Evolutionary conservation across 805 yeast genomes (phyloP), one percentile per base, ranked within the genome.

Genomic region (Zygosaccharomyces siamensis): DNA sequence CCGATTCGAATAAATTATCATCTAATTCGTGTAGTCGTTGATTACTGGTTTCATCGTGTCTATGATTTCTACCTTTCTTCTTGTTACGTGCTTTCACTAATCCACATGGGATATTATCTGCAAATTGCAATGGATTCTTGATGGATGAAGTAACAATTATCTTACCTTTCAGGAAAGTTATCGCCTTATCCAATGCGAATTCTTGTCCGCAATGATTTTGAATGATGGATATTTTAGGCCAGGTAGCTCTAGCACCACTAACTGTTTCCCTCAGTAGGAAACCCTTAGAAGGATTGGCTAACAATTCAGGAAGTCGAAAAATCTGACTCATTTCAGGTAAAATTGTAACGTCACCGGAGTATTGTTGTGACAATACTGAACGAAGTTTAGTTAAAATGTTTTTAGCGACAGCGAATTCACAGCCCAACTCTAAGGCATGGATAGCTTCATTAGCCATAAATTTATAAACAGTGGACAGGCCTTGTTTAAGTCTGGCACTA

Each of bases 311-410:
- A 43, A 87, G 69, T 53, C 88, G 89, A 0, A 73, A 56, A 27
- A 75, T 55, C 45, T 80, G 67, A 33, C 75, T 71, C 49, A 86
- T 72, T 43, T 85, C 86, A 0, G 98, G 99, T 39, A 95, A 67
- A 40, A 93, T 89, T 1, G 98, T 93, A 35, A 93, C 84, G 64
- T 93, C 95, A 1, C 99, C 99, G 10, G 90, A 83, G 64, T 93
- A 93, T 53, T 83, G 82, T 62, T 93, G 99, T 0, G 90, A 78
- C 16, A 93, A 64, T 3, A 93, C 78, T 0, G 95, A 83, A 38
- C 84, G 78, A 39, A 86, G 54, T 55, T 88, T 89, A 8, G 89
- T 81, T 39, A 87, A 78, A 11, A 85, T 61, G 54, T 86, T 87
- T 50, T 83, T 80, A 37, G 84, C 79, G 12, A 93, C 69, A 12